A percentile compares a stretch with the other conserved stretches of the same genome.
Conservation (phyloP, 2,329 filamentous ascomycete species). For the Colletotrichum australisinense region DNA sequence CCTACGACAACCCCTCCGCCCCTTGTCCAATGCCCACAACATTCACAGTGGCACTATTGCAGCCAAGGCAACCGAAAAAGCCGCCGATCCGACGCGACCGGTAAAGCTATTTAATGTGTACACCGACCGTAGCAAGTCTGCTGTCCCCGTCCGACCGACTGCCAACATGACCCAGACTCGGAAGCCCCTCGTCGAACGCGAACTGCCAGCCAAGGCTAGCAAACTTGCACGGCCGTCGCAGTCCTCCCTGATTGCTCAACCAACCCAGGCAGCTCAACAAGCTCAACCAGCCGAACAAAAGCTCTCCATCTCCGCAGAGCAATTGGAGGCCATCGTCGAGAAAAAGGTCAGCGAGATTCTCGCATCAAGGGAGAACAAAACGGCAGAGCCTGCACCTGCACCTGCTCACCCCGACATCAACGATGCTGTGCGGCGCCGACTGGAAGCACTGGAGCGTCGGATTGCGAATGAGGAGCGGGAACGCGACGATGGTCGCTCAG, state of each 20-base stretch:
- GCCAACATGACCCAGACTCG: slow-evolving; percentile 50
- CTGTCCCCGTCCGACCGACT: slow-evolving; percentile 46
- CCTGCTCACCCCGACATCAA: slow-evolving; percentile 66
- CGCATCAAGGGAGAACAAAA: slow-evolving; percentile 75
- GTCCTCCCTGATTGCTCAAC: neutral
- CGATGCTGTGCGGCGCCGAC: slow-evolving; percentile 81
- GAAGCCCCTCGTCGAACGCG: slow-evolving; percentile 58
- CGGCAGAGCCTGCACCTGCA: slow-evolving; percentile 56
- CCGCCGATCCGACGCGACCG: slow-evolving; percentile 72
- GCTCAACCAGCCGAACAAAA: slow-evolving; percentile 39
- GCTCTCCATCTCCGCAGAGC: slow-evolving; percentile 72
- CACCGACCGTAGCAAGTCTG: slow-evolving; percentile 74
- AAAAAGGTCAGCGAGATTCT: slow-evolving; percentile 92
- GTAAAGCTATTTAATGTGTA: slow-evolving; percentile 89
- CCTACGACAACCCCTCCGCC: slow-evolving; percentile 81
- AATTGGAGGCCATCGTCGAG: slow-evolving; percentile 92
- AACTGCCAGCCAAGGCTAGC: slow-evolving; percentile 54
- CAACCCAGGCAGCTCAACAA: slow-evolving; percentile 22
- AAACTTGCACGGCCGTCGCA: slow-evolving; percentile 55
- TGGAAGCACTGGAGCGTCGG: slow-evolving; percentile 88
- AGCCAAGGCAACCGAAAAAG: slow-evolving; percentile 54
- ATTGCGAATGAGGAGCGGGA: slow-evolving; percentile 72
- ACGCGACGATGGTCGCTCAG: slow-evolving; percentile 77
- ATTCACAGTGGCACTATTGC: slow-evolving; percentile 70
- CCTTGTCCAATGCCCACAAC: slow-evolving; percentile 81